phyloP scores from a whole-genome alignment of 2,329 filamentous ascomycete genomes.

The Boeremia exigua region DNA sequence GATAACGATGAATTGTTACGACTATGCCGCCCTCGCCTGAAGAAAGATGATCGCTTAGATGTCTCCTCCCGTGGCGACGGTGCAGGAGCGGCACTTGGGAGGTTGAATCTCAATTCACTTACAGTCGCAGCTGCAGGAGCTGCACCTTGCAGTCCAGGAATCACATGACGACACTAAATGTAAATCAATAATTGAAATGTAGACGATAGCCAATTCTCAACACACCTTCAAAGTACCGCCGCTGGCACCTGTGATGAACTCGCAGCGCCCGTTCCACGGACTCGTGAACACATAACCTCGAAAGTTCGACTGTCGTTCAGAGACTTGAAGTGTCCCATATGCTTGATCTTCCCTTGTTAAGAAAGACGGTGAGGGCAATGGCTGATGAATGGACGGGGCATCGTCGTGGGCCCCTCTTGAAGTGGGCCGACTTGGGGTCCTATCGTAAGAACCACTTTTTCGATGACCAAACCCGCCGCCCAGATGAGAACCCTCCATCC shows the following conservation, averaged over 20 bases:
- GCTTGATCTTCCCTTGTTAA: conserved; percentile 34
- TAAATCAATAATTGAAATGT: conserved; percentile 11
- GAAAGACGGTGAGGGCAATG: conserved; percentile 24
- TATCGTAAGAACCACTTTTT: conserved; percentile 42
- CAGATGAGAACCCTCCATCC: conserved; percentile 55
- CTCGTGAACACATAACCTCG: conserved; percentile 76
- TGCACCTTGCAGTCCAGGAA: conserved; percentile 56
- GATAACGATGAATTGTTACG: conserved; percentile 39
- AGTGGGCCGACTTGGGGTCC: conserved; percentile 26
- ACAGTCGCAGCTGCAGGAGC: conserved; percentile 58
- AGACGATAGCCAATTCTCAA: background rate
- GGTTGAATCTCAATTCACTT: conserved; percentile 89
- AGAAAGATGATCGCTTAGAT: conserved; percentile 45
- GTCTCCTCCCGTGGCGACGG: conserved; percentile 42
- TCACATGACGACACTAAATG: conserved; percentile 69
- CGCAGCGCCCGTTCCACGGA: conserved; percentile 86
- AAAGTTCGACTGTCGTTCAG: conserved; percentile 60
- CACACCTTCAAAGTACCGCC: conserved; percentile 70
- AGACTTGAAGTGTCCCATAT: conserved; percentile 43
- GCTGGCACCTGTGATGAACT: conserved; percentile 78
- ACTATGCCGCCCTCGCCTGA: conserved; percentile 38
- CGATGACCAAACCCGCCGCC: conserved; percentile 50
- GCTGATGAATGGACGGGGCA: conserved; percentile 21
- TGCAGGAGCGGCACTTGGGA: conserved; percentile 63
- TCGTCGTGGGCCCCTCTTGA: conserved; percentile 33